Percentiles rank a stretch among this genome's conserved stretches.
Evolutionary conservation across 495 filamentous ascomycete species (phyloP).

Genomic region (Penicillium malachiteum): DNA sequence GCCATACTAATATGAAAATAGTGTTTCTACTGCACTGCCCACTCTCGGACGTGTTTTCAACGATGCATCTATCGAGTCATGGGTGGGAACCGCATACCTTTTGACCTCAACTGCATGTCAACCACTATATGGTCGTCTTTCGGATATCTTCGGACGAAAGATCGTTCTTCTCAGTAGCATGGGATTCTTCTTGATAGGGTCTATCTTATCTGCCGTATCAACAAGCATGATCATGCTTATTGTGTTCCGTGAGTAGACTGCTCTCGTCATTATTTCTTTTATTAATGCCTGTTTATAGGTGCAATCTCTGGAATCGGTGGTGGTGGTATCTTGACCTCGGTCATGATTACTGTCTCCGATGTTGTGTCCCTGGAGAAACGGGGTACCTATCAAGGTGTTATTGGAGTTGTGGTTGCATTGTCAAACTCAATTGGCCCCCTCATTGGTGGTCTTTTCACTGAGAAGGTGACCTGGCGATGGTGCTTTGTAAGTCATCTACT

Average conservation of each 20-base stretch:
- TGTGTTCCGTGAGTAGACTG: conserved; percentile 4
- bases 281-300: not conserved
- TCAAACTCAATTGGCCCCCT: conserved; percentile 39
- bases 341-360: conserved; percentile 7
- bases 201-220: conserved; percentile 4
- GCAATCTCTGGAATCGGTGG: conserved; percentile 6
- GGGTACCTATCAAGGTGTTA: conserved; percentile 26
- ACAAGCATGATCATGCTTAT: conserved; percentile 9
- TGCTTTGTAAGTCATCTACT: conserved; percentile 31
- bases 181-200: conserved; percentile 2
- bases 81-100: conserved; percentile 6
- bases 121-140: conserved; percentile 6
- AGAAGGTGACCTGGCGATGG: conserved; percentile 44
- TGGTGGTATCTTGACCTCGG: conserved; percentile 6
- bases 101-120: conserved; percentile 6
- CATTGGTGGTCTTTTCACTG: conserved; percentile 43
- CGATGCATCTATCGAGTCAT: conserved; percentile 4
- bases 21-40: conserved; percentile 6
- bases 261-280: not conserved
- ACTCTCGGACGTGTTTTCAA: conserved; percentile 5
- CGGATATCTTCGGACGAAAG: conserved; percentile 9
- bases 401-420: conserved; percentile 45
- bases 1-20: not conserved
- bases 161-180: conserved; percentile 4
- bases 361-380: conserved; percentile 9